These are phyloP conservation scores for Grifola frondosa DNA, from an alignment of 1,284 basidiomycete species.

Conservation along the genomic window DNA sequence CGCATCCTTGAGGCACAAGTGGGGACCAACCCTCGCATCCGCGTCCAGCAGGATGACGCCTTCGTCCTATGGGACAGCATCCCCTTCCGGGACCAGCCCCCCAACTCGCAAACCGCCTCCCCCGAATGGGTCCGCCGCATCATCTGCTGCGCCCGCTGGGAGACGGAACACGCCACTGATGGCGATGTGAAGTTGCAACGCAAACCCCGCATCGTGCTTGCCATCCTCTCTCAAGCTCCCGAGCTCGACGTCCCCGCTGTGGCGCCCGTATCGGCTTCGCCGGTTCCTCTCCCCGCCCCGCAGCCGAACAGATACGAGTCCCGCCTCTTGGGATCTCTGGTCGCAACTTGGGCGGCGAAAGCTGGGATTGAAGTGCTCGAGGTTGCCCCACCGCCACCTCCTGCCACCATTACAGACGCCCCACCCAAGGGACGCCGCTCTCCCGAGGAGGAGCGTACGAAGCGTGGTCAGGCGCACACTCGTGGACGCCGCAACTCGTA, in stretches of 20 bases:
- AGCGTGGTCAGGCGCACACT: conserved; percentile 25
- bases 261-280: conserved; percentile 40
- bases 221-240: conserved; percentile 44
- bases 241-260: conserved; percentile 31
- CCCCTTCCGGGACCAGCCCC: conserved; percentile 37
- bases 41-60: conserved; percentile 75
- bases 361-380: conserved; percentile 59
- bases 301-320: conserved; percentile 61
- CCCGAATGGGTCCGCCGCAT: conserved; percentile 82
- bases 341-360: conserved; percentile 63
- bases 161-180: conserved; percentile 43
- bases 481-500: conserved; percentile 29
- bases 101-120: conserved; percentile 38
- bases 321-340: conserved; percentile 59
- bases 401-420: conserved; percentile 5
- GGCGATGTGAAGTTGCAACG: conserved; percentile 13
- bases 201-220: conserved; percentile 55
- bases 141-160: conserved; percentile 77
- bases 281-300: conserved; percentile 66
- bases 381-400: conserved; percentile 40
- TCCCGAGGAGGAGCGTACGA: conserved; percentile 33
- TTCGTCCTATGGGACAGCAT: conserved; percentile 78
- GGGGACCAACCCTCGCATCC: conserved; percentile 73
- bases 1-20: conserved; percentile 82
- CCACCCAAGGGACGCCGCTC: conserved; percentile 25